These are phyloP conservation scores for Byssoonygena ceratinophila DNA, from an alignment of 2,329 filamentous ascomycete genomes.

Conservation along the genomic window DNA sequence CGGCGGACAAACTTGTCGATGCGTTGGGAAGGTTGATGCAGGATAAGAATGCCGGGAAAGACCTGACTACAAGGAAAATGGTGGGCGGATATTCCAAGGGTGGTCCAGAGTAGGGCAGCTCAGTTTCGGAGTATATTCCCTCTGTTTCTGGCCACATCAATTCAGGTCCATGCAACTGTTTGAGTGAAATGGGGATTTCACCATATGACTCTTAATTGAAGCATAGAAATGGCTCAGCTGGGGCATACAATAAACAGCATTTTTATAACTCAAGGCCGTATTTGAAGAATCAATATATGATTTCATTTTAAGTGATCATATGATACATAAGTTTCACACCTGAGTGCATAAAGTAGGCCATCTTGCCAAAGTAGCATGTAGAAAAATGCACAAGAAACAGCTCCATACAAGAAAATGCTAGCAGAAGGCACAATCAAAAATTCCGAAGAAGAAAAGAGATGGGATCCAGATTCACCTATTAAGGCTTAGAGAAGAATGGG, in stretches of 20 bases:
- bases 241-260: no score
- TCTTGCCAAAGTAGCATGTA: not conserved
- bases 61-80: constrained; percentile 16
- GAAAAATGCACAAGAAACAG: not conserved
- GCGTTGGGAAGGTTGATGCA: constrained; percentile 20
- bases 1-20: constrained; percentile 16
- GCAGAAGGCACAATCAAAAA: not conserved
- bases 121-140: no score
- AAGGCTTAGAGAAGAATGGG: not conserved
- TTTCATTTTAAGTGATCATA: not conserved
- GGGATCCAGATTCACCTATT: not conserved
- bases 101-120: not conserved
- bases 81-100: constrained; percentile 15
- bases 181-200: no score
- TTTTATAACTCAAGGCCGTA: no score
- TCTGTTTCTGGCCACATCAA: no score
- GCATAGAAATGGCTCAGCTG: no score
- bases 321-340: not conserved
- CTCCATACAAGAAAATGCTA: not conserved
- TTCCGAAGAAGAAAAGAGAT: not conserved
- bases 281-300: not conserved
- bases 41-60: constrained; percentile 19
- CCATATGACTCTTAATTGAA: no score
- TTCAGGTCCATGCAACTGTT: no score
- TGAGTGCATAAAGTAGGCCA: not conserved